Evolutionary conservation across 2,329 filamentous ascomycete species (phyloP), one percentile per base, ranked within the genome.

Genomic region (Fusarium bulbicola): DNA sequence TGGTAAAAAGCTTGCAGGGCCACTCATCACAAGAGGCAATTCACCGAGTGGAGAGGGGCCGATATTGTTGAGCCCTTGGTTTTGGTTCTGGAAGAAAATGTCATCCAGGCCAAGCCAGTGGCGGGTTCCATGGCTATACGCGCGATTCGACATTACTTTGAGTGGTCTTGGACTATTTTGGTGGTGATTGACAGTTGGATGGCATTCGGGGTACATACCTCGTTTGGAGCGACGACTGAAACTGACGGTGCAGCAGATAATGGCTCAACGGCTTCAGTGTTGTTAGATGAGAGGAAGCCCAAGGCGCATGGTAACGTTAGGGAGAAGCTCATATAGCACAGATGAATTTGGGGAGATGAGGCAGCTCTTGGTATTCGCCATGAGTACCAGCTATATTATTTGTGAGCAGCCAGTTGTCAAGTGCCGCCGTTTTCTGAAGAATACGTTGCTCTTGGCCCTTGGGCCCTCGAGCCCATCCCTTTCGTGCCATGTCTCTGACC

Each of bases 61-160:
- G 60, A 59, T 21, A 46, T 40, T 36, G 32, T 43, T 59, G 50
- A 50, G 52, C 28, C 26, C 21, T 34, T 24, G 34, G 34, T 32
- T 21, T 43, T 50, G 62, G 40, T 52, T 60, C 40, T 26, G 36
- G 52, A 43, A 45, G 63, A 28, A 36, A 54, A 57, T 62, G 50
- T 30, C 40, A 65, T 66, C 47, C 50, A 40, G 43, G 53, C 43
- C 50, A 39, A 58, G 34, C 28, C 45, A 64, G 56, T 65, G 68
- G 49, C 40, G 39, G 45, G 37, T 32, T 32, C 34, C 24, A 42
- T 14, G 30, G 49, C 20, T 49, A 39, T 37, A 40, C 54, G 24
- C 53, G 24, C 46, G 53, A 60, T 52, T 66, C 18, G 24, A 63
- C 18, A 56, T 58, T 34, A 42, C 37, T 45, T 32, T 46, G 30